Base-by-base conservation (phyloP, 768 basidiomycete genomes). In the Chalciporus piperatus region DNA sequence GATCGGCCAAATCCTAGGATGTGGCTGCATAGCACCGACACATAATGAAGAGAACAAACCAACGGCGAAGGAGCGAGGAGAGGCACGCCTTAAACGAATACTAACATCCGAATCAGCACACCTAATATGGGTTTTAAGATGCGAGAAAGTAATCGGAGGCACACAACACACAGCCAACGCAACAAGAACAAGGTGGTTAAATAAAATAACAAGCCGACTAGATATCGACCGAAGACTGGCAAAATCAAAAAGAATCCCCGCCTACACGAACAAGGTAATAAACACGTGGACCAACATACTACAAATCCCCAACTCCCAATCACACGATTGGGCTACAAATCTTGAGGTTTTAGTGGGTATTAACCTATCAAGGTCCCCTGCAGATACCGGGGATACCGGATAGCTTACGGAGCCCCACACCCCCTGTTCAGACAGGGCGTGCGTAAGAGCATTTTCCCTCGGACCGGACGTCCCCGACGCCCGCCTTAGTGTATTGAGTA, bases 321-420 rank as follows among this genome's bases (percentile, higher is more conserved):
- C 43, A 13, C 9, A 1, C 1, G 6, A 44, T 5, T 44, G 28
- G 42, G 16, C 14, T 7, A 44, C 17, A 41, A 8, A 7, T 8
- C 2, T 32, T 17, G 43, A 44, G 43, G 45, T 45, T 45, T 45
- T 45, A 45, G 45, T 35, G 45, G 45, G 45, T 45, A 35, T 45
- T 22, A 20, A 16, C 1, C 32, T 45, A 16, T 11, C 12, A 1
- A 20, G 32, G 27, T 16, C 43, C 43, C 13, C 45, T 45, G 19
- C n/a, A 10, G 70, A 70, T n/a, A 30, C 17, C 12, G 28, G 20
- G 43, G 43, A 3, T 0, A 44, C 43, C 20, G 3, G 13, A 35
- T 22, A 45, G 32, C 6, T 5, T 22, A 16, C 20, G 6, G 22
- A 30, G 43, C 4, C 27, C 43, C 17, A 19, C 28, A 25, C 43